Conservation (phyloP, 164 flowering plant genomes). For the grape (Vitis vinifera) region DNA sequence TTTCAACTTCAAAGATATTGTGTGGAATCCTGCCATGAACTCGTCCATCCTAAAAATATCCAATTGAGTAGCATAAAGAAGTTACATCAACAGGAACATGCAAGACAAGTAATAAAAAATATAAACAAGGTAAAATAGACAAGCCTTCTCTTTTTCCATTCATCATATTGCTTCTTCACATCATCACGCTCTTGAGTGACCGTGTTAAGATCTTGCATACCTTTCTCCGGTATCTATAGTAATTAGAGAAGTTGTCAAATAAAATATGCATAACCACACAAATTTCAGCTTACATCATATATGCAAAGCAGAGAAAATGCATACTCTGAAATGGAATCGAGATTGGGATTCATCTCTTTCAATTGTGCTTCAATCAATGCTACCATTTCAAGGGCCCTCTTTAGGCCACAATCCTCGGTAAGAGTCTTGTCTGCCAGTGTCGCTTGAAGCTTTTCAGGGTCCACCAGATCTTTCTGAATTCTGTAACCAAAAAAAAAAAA, state of each 20-base stretch:
- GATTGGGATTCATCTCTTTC: conserved; percentile 97
- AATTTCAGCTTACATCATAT: background rate
- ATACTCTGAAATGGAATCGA: conserved; percentile 96
- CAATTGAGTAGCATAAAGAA: conserved; percentile 1
- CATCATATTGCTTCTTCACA: conserved; percentile 84
- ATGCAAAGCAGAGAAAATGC: conserved; percentile 6
- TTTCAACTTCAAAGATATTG: conserved; percentile 89
- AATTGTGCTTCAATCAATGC: conserved; percentile 83
- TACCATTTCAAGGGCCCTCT: conserved; percentile 79
- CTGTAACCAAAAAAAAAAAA: conserved; percentile 37
- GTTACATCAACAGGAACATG: background rate
- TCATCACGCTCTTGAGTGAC: conserved; percentile 94
- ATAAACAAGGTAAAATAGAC: conserved; percentile 6
- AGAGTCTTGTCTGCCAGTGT: conserved; percentile 53
- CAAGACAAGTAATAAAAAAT: background rate
- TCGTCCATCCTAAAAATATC: conserved; percentile 76
- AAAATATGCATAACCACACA: background rate
- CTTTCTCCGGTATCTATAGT: conserved; percentile 69
- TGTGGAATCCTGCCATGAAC: conserved; percentile 96
- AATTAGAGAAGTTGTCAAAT: background rate
- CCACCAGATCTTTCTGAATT: conserved; percentile 85
- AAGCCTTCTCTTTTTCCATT: conserved; percentile 87
- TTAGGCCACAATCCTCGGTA: conserved; percentile 49
- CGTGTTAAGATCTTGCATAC: conserved; percentile 71
- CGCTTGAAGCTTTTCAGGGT: conserved; percentile 77